Evolutionary conservation across 352 stramenopile species (phyloP), one percentile per base, ranked within the genome.

Genomic region (Phytophthora tentaculata): DNA sequence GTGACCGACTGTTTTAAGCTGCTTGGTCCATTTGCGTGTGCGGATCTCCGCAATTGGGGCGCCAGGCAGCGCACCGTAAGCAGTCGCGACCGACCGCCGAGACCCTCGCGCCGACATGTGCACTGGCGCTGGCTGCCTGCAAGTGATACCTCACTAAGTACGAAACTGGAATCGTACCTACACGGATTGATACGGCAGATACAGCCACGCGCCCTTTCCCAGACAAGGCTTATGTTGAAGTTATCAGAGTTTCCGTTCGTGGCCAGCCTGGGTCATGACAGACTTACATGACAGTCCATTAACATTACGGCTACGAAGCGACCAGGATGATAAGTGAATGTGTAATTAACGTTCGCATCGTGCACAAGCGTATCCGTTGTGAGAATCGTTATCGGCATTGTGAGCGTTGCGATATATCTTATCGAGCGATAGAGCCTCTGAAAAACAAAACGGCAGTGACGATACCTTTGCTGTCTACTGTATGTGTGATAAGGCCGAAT

Each of bases 21-120:
- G 81, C 60, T 84, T 88, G 23, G 61, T 84, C 86, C 86, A 94
- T 76, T 91, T 94, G 64, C 86, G 81, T 56, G 69, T 74, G 54
- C 82, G 86, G 67, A 94, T 86, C 48, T 92, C 83, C 13, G 79
- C 68, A 48, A 90, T 86, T 16, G 84, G 81, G 3, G 74, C 76
- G 60, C 75, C 69, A 9, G 81, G 79, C 14, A 73, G 60, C 37
- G 75, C 74, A 16, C 74, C 76, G 39, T 70, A 69, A 35, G 67
- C 72, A 24, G 68, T 73, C 32, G 64, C 70, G 24, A 80, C 61
- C 20, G 68, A 69, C 14, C 81, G 61, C 3, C 81, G 77, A 61
- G 73, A 75, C 23, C 63, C 69, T 12, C 84, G 74, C 29, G 83
- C 65, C 35, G 82, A 90, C 82, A 92, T 91, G 43, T n/a, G n/a